Base-by-base conservation (phyloP, 352 stramenopile genomes). In the Phytophthora europaea region DNA sequence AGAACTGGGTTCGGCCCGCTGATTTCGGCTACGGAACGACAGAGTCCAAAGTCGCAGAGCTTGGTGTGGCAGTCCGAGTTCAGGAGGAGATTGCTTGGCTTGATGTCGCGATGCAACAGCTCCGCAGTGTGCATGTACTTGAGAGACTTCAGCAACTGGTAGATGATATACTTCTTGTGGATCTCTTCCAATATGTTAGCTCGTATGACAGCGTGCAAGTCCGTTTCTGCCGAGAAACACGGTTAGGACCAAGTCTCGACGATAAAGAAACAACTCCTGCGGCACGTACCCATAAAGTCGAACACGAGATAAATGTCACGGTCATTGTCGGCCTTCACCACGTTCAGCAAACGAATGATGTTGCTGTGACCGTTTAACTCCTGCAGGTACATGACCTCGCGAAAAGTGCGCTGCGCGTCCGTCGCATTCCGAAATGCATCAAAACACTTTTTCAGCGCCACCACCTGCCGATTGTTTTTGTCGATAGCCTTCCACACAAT, bases 111-210 rank as follows among this genome's bases (percentile, higher is more conserved):
- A 73, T 99, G 97, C 48, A 99, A 66, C 28, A 99, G 72, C 58
- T 98, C 93, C 0, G 94, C 96, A 8, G 89, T 97, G 82, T 99
- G 97, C 85, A 99, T 96, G 80, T 98, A 99, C 82, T 99, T 98
- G 58, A 99, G 89, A 31, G 95, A 96, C 76, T 98, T 98, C 56
- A 99, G 81, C 48, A 99, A 76, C 78, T 99, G 97, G 71, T 99
- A 99, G 34, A 98, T 96, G 48, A 99, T 98, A 72, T 98, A 99
- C 78, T 99, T 98, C 74, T 98, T 98, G 83, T 99, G 97, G 26
- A 99, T 98, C 58, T 99, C 93, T 73, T 98, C 92, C 38, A 99
- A 76, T 40, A 99, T 98, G 64, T 98, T 96, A 61, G 92, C 94
- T 73, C 95, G 89, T 81, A 99, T 99, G 38, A 99, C 95, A 10